Percentiles rank a stretch among this genome's conserved stretches.
Conservation (phyloP, 177 flowering plant genomes). For the Vitis hybrid region DNA sequence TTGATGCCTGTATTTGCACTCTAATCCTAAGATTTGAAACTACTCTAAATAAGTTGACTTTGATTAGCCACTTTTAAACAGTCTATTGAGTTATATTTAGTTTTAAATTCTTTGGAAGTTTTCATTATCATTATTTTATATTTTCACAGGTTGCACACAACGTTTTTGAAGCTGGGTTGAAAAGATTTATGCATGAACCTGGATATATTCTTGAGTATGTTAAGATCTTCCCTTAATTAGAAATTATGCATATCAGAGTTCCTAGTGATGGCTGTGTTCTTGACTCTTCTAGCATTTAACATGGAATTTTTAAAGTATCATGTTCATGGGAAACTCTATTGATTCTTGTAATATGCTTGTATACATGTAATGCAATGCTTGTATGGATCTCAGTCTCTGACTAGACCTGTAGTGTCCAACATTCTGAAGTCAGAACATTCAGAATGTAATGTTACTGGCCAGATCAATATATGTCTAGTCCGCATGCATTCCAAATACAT, state of each 20-base stretch:
- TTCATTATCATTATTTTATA: neutral
- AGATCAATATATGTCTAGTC: neutral
- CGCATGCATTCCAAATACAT: neutral
- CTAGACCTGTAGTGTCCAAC: neutral
- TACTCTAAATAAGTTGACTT: neutral
- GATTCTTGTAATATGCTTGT: neutral
- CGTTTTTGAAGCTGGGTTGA: constrained; percentile 90
- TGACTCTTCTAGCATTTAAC: neutral
- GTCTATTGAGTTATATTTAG: no score
- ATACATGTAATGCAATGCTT: neutral
- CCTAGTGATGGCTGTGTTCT: constrained; percentile 1
- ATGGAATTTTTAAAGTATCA: neutral
- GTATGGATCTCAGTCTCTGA: neutral
- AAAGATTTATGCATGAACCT: constrained; percentile 92
- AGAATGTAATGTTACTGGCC: neutral
- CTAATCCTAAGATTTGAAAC: neutral
- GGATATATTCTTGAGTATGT: constrained; percentile 94
- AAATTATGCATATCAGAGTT: neutral
- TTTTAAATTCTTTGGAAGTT: neutral
- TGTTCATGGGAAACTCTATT: neutral
- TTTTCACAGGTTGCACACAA: constrained; percentile 81
- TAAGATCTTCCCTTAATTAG: constrained; percentile 3
- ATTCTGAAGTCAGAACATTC: neutral
- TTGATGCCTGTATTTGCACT: neutral
- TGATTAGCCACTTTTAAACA: neutral